These are phyloP conservation scores for Hyphopichia homilentoma DNA, from an alignment of 805 yeast species.

Conservation along the genomic window DNA sequence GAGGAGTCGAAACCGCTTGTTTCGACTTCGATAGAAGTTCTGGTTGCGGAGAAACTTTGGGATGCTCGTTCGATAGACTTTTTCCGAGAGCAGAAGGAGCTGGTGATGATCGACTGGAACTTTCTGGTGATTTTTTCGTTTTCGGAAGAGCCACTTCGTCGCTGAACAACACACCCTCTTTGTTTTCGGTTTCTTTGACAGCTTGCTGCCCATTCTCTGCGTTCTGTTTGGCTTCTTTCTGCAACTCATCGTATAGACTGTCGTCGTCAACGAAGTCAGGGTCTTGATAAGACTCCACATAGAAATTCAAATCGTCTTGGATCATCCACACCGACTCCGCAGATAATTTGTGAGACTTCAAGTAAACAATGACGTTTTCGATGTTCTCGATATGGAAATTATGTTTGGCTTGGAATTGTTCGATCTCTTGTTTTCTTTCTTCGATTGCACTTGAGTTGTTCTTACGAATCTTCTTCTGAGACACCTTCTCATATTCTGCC, in stretches of 20 bases:
- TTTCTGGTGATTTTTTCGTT: constrained; percentile 1
- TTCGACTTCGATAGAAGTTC: not conserved
- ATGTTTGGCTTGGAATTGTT: constrained; percentile 24
- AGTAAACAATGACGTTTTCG: constrained; percentile 24
- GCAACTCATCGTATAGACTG: constrained; percentile 40
- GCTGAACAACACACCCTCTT: not conserved
- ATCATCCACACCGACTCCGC: constrained; percentile 30
- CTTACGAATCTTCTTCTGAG: constrained; percentile 36
- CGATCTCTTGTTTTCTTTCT: constrained; percentile 39
- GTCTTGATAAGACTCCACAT: constrained; percentile 35
- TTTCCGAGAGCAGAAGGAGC: not conserved
- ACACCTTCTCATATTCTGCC: constrained; percentile 37
- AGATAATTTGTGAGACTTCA: constrained; percentile 22
- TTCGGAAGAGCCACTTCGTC: not conserved
- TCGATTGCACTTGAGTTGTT: constrained; percentile 33
- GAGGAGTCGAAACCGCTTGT: constrained; percentile 1
- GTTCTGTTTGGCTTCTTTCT: constrained; percentile 18
- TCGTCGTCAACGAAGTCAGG: constrained; percentile 36
- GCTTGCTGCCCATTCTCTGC: constrained; percentile 1
- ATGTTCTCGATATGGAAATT: constrained; percentile 37
- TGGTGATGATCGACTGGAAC: constrained; percentile 1
- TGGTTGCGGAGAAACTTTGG: not conserved
- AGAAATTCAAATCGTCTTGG: constrained; percentile 37
- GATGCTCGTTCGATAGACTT: not conserved
- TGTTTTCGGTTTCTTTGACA: constrained; percentile 1